Conservation (phyloP, 768 basidiomycete genomes). For the Mrakia frigida region DNA sequence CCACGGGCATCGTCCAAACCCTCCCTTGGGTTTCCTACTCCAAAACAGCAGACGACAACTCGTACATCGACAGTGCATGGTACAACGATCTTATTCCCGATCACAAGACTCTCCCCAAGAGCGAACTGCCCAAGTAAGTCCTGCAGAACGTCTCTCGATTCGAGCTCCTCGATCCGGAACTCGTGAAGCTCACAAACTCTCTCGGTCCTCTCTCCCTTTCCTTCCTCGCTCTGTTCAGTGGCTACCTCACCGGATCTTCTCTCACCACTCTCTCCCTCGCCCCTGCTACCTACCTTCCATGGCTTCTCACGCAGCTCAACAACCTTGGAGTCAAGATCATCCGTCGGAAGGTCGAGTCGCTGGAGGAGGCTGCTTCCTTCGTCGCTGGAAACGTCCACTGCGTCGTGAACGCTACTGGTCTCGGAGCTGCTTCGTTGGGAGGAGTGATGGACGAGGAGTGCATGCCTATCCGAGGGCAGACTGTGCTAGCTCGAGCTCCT, state of each 20-base stretch:
- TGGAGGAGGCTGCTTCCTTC: slow-evolving; percentile 51
- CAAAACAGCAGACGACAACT: slow-evolving; percentile 1
- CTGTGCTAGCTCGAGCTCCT: slow-evolving; percentile 67
- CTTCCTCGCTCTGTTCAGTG: neutral
- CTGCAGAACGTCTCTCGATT: neutral
- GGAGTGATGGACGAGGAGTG: slow-evolving; percentile 73
- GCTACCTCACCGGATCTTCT: neutral
- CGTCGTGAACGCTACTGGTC: slow-evolving; percentile 57
- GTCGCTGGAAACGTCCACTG: slow-evolving; percentile 43
- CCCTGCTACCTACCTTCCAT: slow-evolving; percentile 49
- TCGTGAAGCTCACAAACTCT: neutral
- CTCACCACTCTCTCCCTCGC: slow-evolving; percentile 26
- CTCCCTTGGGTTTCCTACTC: slow-evolving; percentile 17
- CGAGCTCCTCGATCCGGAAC: neutral
- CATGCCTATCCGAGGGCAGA: slow-evolving; percentile 77
- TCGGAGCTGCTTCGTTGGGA: slow-evolving; percentile 64
- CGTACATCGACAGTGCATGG: slow-evolving; percentile 12
- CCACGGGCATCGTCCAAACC: slow-evolving; percentile 22
- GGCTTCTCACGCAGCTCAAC: slow-evolving; percentile 49
- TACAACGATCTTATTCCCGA: slow-evolving; percentile 27
- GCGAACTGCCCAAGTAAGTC: slow-evolving; percentile 8
- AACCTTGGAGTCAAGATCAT: slow-evolving; percentile 50
- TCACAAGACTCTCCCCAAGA: neutral
- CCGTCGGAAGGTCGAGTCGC: slow-evolving; percentile 47
- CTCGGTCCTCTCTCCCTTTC: neutral